Conservation (phyloP, 2,329 filamentous ascomycete species). For the Clonostachys rhizophaga region DNA sequence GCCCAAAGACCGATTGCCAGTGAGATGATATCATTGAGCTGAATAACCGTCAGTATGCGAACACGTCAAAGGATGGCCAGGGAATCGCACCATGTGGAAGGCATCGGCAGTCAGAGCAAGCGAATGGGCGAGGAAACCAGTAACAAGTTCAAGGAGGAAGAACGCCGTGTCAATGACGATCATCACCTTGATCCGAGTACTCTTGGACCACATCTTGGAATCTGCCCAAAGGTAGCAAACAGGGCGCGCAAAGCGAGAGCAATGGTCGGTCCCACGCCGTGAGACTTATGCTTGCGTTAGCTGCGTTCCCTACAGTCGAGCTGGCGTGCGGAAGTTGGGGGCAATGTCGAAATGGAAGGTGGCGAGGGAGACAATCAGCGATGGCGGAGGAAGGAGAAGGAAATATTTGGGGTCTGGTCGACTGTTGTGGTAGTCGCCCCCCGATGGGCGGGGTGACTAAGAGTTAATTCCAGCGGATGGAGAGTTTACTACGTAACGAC, state of each 20-base stretch:
- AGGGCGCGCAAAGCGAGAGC: not conserved
- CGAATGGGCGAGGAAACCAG: conserved; percentile 83
- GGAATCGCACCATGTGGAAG: conserved; percentile 81
- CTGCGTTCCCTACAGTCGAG: too few relatives aligned
- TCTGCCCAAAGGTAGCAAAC: conserved; percentile 15
- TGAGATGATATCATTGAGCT: conserved; percentile 97
- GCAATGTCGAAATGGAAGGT: too few relatives aligned
- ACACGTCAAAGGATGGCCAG: not conserved
- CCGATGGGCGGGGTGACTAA: too few relatives aligned
- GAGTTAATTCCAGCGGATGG: too few relatives aligned
- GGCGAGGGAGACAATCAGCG: too few relatives aligned
- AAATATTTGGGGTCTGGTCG: too few relatives aligned
- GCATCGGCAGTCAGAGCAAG: conserved; percentile 93
- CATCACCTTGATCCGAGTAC: conserved; percentile 86
- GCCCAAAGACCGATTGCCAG: conserved; percentile 92
- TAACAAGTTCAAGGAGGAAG: conserved; percentile 83
- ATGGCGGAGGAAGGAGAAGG: too few relatives aligned
- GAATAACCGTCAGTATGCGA: not conserved
- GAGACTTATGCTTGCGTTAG: too few relatives aligned
- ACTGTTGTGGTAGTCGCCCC: too few relatives aligned
- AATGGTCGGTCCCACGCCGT: too few relatives aligned
- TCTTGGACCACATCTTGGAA: conserved; percentile 80
- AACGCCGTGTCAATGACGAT: conserved; percentile 85
- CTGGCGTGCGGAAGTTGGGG: too few relatives aligned
- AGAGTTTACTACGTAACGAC: too few relatives aligned